Evolutionary conservation across 768 basidiomycete species (phyloP), one percentile per base, ranked within the genome.

Genomic region (Trametes gibbosa): DNA sequence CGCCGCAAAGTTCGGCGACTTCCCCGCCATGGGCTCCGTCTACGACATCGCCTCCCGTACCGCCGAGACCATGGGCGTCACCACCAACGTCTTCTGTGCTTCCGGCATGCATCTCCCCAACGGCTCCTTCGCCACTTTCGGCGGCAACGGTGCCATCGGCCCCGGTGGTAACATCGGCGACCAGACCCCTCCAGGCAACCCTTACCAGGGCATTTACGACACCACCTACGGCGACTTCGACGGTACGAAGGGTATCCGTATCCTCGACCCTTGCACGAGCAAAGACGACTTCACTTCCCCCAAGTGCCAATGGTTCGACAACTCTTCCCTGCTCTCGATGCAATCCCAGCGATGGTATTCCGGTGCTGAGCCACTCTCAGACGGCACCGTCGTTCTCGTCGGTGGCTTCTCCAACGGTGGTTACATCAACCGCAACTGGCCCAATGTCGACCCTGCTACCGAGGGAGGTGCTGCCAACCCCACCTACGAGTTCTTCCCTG

Each of bases 101-200:
- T 91, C 87, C 1, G 91, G 90, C 49, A 84, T 86, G 83, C 89
- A 91, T 68, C 75, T 91, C 0, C 90, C 90, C 10, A 91, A 91
- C 60, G 88, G 88, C 37, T 89, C 88, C 1, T 92, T 76, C 58
- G 81, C 77, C 10, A 83, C 88, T 0, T 86, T 92, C 63, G 90
- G 90, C 61, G 90, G 91, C 7, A 92, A 92, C 66, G 81, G 82
- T 24, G 90, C 90, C 16, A 76, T 92, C 17, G 84, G 83, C 23
- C 83, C 80, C 3, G 83, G 84, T 29, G 91, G 89, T 34, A 75
- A 75, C 53, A 76, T 83, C 25, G 82, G 83, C 23, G 60, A 58
- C 2, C 77, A 79, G 48, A 65, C 68, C 19, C 80, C 82, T 62
- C 75, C 78, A 2, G 73, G 67, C 5, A 75, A 69, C 23, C 79